Percentiles rank a stretch among this genome's conserved stretches.
phyloP scores from a whole-genome alignment of 768 basidiomycete genomes.

The Chalciporus pseudorubinellus region DNA sequence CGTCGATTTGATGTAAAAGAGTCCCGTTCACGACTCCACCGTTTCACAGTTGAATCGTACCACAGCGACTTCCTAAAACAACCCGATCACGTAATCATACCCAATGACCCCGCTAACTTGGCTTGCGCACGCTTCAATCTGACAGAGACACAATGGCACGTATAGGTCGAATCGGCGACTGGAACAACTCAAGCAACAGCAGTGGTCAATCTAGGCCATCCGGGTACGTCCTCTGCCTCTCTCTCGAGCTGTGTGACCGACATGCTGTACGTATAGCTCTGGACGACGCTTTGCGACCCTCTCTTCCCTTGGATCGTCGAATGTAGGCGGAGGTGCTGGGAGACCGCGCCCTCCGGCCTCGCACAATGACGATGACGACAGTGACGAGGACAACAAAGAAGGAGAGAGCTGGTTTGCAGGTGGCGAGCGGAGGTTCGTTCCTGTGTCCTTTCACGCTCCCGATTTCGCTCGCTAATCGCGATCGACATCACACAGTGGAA shows the following conservation, averaged over 20 bases:
- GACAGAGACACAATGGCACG: constrained; percentile 43
- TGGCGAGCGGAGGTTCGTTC: constrained; percentile 83
- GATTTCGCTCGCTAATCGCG: background rate
- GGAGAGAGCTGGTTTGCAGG: constrained; percentile 85
- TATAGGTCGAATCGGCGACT: constrained; percentile 54
- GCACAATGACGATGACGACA: constrained; percentile 35
- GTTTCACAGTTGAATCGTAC: background rate
- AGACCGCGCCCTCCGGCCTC: constrained; percentile 13
- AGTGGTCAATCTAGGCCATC: constrained; percentile 19
- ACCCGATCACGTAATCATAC: constrained; percentile 31
- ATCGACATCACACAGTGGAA: constrained; percentile 54
- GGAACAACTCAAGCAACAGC: constrained; percentile 27
- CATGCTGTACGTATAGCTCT: constrained; percentile 8
- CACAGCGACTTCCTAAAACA: background rate
- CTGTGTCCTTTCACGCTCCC: background rate
- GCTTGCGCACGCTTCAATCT: constrained; percentile 32
- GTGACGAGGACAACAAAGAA: constrained; percentile 53
- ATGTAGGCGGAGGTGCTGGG: constrained; percentile 4
- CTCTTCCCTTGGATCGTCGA: constrained; percentile 28
- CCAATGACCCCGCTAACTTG: constrained; percentile 41
- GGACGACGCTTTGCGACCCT: constrained; percentile 36
- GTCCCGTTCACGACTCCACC: too few relatives aligned
- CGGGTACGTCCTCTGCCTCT: constrained; percentile 7
- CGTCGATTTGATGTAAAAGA: background rate
- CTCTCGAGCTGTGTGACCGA: constrained; percentile 7